These are phyloP conservation scores for Tylopilus felleus DNA, from an alignment of 768 basidiomycete genomes.

Conservation along the genomic window DNA sequence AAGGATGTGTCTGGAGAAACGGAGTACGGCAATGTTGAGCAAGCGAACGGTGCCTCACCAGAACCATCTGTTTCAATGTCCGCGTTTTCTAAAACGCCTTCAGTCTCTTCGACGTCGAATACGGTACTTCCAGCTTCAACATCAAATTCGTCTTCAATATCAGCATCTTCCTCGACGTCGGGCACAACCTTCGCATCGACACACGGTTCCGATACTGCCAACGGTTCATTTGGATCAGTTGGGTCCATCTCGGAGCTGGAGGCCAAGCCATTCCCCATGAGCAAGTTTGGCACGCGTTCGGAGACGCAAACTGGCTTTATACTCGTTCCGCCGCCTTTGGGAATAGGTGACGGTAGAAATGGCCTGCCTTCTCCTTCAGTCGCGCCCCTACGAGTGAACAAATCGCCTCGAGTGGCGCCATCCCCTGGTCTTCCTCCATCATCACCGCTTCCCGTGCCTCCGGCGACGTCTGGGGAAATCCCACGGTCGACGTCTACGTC, in stretches of 20 bases:
- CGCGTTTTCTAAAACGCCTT: neutral
- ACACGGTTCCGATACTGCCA: conserved; percentile 4
- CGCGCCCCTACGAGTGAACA: conserved; percentile 26
- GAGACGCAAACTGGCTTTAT: conserved; percentile 16
- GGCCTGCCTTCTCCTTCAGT: conserved; percentile 8
- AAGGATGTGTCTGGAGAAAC: conserved; percentile 9
- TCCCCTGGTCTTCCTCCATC: conserved; percentile 15
- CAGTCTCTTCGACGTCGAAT: neutral
- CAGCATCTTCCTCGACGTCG: conserved; percentile 12
- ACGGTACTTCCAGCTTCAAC: conserved; percentile 7
- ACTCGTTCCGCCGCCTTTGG: conserved; percentile 25
- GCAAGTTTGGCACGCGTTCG: conserved; percentile 2
- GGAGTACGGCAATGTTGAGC: conserved; percentile 8
- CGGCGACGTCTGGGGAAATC: neutral
- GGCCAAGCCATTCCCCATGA: conserved; percentile 16
- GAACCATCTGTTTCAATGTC: conserved; percentile 3
- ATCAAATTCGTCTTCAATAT: conserved; percentile 17
- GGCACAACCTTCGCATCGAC: conserved; percentile 19
- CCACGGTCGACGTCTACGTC: conserved; percentile 9
- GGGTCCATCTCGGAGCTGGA: conserved; percentile 25
- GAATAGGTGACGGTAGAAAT: conserved; percentile 10
- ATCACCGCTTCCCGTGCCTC: conserved; percentile 14
- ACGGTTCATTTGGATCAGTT: conserved; percentile 14
- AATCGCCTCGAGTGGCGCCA: conserved; percentile 22
- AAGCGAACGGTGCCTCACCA: conserved; percentile 4